These are phyloP conservation scores for Rhodotorula sp. DNA, from an alignment of 1,284 basidiomycete species.

Conservation along the genomic window DNA sequence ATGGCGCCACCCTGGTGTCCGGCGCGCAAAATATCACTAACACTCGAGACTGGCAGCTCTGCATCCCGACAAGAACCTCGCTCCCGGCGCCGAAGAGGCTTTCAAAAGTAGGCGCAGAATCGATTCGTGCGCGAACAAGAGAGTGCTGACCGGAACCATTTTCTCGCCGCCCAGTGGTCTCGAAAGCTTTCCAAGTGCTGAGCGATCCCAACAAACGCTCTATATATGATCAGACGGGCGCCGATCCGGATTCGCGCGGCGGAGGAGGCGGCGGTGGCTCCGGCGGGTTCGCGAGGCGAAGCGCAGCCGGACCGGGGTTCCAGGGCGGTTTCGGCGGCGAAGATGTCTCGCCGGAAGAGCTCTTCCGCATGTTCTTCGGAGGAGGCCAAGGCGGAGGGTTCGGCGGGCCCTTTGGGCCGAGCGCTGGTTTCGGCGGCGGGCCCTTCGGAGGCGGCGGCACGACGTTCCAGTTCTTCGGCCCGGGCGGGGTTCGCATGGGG, in stretches of 20 bases:
- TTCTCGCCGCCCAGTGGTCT: slow-evolving; percentile 68
- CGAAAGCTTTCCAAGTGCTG: slow-evolving; percentile 58
- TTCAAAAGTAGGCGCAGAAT: slow-evolving; percentile 78
- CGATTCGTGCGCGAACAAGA: background rate
- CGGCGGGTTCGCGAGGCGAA: slow-evolving; percentile 21
- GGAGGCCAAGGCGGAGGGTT: slow-evolving; percentile 59
- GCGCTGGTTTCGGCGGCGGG: background rate
- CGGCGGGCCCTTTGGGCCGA: slow-evolving; percentile 37
- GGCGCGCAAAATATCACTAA: background rate
- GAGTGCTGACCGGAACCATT: background rate
- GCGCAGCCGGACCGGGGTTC: background rate
- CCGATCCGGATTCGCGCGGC: slow-evolving; percentile 79
- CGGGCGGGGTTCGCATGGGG: slow-evolving; percentile 8
- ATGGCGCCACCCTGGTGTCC: too few relatives aligned
- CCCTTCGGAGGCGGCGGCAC: slow-evolving; percentile 57
- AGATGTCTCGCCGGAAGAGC: slow-evolving; percentile 89
- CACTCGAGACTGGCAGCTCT: slow-evolving; percentile 17
- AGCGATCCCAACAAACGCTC: slow-evolving; percentile 82
- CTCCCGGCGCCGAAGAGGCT: slow-evolving; percentile 96
- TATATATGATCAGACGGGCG: slow-evolving; percentile 79
- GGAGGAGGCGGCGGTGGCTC: slow-evolving; percentile 48
- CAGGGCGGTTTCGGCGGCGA: slow-evolving; percentile 54
- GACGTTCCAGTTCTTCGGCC: slow-evolving; percentile 51
- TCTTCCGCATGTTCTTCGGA: slow-evolving; percentile 99
- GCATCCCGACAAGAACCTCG: slow-evolving; percentile 57